Evolutionary conservation across 1,284 basidiomycete species (phyloP).

Genomic region (Pyrrhoderma noxium): DNA sequence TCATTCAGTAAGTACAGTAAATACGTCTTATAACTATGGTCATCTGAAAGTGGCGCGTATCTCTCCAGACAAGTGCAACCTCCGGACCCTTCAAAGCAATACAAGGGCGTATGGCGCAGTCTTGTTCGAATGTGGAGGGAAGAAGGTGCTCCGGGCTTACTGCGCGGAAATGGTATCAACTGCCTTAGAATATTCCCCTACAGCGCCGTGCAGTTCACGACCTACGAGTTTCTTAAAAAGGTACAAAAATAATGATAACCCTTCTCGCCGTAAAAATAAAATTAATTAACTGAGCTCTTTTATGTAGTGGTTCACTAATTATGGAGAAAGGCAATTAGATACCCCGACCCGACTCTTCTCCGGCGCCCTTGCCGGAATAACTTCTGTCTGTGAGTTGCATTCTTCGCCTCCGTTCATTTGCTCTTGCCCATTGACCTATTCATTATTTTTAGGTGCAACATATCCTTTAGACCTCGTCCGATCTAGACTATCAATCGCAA

Average conservation of each 20-base stretch:
- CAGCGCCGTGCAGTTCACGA: conserved; percentile 89
- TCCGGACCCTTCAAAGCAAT: conserved; percentile 51
- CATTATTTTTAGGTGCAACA: conserved; percentile 68
- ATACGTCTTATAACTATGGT: conserved; percentile 5
- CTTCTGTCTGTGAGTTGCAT: conserved; percentile 61
- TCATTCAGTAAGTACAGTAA: conserved; percentile 76
- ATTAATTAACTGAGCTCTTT: conserved; percentile 4
- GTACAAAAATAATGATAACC: no score
- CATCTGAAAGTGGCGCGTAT: background rate
- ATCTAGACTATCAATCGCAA: conserved; percentile 88
- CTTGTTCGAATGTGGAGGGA: conserved; percentile 86
- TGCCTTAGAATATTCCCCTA: conserved; percentile 56
- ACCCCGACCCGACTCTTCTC: conserved; percentile 76
- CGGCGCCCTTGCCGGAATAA: conserved; percentile 87
- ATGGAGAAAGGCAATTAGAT: conserved; percentile 69
- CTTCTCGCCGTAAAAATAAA: conserved; percentile 3
- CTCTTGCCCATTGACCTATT: no score
- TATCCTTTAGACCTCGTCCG: conserved; percentile 92
- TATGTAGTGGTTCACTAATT: conserved; percentile 57
- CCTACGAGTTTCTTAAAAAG: conserved; percentile 85
- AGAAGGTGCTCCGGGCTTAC: conserved; percentile 87
- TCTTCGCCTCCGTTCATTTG: conserved; percentile 1
- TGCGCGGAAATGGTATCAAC: conserved; percentile 91
- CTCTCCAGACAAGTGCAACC: conserved; percentile 70
- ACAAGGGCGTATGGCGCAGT: conserved; percentile 78